Evolutionary conservation across 1,139 yeast genomes (phyloP), one percentile per base, ranked within the genome.

Genomic region (Waltiozyma sp.): DNA sequence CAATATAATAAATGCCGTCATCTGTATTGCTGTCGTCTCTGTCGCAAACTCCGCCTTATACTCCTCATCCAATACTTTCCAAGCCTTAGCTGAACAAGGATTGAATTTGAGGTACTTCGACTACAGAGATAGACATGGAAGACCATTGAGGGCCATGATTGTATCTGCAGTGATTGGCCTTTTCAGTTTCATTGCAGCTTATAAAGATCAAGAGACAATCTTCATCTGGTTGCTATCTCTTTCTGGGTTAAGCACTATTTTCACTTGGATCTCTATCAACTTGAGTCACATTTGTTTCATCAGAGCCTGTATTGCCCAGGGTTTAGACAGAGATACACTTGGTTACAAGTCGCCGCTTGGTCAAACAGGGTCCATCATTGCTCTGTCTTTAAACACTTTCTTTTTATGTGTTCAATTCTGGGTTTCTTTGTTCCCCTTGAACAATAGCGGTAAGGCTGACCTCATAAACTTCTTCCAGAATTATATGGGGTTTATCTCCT

Each of bases 261-360:
- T 86, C 62, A 83, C 93, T 7, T 86, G 95, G 94, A 77, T 77
- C 37, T 76, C 87, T 9, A 80, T 85, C 52, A 76, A 81, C 57
- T 56, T 80, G 43, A 76, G 84, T 55, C 88, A 78, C 51, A 65
- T 86, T 43, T 72, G 91, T 57, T 81, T 83, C 63, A 75, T 95
- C 64, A 60, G 69, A 38, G 94, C 89, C 2, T 66, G 84, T 61
- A 60, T 62, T 37, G 70, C 56, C 10, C 80, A 78, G 60, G 80
- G 80, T 37, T 70, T 84, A 58, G 63, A 68, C 19, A 63, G 73
- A 15, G 69, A 69, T 39, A 89, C 83, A 56, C 68, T 85, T 46
- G 73, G 81, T 2, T 85, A 70, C 61, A 66, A 65, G 43, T 70
- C 91, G 1, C 77, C 72, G 49, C 69, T 73, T 43, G 95, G 95